Evolutionary conservation across 148 eudicot genomes (phyloP).

Genomic region (Silene latifolia): DNA sequence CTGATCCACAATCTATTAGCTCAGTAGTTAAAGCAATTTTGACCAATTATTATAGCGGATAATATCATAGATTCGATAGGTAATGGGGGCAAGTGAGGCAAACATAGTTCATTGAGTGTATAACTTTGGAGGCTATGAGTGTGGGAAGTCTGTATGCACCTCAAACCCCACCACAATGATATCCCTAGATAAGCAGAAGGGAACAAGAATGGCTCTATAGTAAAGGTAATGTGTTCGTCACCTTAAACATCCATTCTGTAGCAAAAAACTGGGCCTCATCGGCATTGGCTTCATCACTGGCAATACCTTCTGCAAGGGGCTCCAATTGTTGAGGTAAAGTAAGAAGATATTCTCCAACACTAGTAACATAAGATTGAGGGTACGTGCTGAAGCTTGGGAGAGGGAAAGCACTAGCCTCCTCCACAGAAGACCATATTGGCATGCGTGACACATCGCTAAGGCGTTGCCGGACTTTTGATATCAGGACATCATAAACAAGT

Average conservation of each 20-base stretch:
- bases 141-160: no score
- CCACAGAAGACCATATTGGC: slow-evolving; percentile 82
- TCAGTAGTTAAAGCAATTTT: no score
- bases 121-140: no score
- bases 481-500: slow-evolving; percentile 91
- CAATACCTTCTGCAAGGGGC: slow-evolving; percentile 91
- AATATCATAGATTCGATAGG: no score
- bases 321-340: slow-evolving; percentile 93
- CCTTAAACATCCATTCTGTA: slow-evolving; percentile 92
- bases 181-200: background rate
- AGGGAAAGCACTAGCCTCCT: slow-evolving; percentile 62
- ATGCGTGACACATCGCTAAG: slow-evolving; percentile 71
- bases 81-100: no score
- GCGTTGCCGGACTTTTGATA: slow-evolving; percentile 83
- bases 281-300: slow-evolving; percentile 65
- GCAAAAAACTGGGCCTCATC: slow-evolving; percentile 86
- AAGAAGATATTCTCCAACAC: slow-evolving; percentile 95
- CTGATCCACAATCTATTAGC: background rate
- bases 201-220: background rate
- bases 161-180: no score
- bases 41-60: no score
- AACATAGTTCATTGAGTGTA: no score
- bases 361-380: slow-evolving; percentile 80
- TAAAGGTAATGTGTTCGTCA: slow-evolving; percentile 16
- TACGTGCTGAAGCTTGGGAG: slow-evolving; percentile 95